Percentiles rank a stretch among this genome's conserved stretches.
Conservation (phyloP, 371 early-diverging fungal genomes). For the Catenaria anguillulae region DNA sequence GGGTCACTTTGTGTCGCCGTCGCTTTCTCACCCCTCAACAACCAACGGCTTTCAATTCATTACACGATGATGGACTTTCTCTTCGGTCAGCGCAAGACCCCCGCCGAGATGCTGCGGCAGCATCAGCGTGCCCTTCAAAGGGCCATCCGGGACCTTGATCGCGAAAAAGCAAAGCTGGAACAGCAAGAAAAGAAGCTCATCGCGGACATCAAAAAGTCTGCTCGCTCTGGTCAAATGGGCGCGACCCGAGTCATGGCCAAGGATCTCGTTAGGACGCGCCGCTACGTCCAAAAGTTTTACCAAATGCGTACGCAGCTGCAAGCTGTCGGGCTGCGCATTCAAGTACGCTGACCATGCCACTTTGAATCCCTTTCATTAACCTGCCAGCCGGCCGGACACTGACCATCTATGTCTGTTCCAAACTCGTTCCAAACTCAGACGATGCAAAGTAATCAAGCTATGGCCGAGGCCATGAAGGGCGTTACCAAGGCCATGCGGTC, state of each 20-base stretch:
- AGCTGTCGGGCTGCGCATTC: slow-evolving; percentile 77
- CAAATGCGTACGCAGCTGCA: slow-evolving; percentile 89
- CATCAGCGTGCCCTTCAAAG: slow-evolving; percentile 74
- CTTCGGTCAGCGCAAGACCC: slow-evolving; percentile 38
- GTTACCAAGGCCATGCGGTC: slow-evolving; percentile 88
- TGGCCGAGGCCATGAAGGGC: slow-evolving; percentile 91
- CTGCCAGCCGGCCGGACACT: too few species aligned
- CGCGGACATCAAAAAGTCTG: slow-evolving; percentile 77
- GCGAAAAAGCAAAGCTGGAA: slow-evolving; percentile 78
- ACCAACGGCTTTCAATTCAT: too few species aligned
- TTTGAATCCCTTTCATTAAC: too few species aligned
- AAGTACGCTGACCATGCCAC: slow-evolving; percentile 30
- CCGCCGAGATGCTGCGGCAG: slow-evolving; percentile 77
- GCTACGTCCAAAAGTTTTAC: slow-evolving; percentile 87
- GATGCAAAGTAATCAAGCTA: slow-evolving; percentile 79
- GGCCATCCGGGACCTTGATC: slow-evolving; percentile 86
- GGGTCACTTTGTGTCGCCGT: too few species aligned
- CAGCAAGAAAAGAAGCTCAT: slow-evolving; percentile 88
- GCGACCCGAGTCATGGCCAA: slow-evolving; percentile 94
- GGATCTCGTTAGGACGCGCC: slow-evolving; percentile 85
- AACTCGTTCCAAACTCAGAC: slow-evolving; percentile 46
- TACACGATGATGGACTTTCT: slow-evolving; percentile 7
- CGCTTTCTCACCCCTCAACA: too few species aligned
- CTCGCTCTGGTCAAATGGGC: slow-evolving; percentile 78
- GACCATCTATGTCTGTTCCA: too few species aligned